Evolutionary conservation across 805 yeast species (phyloP).

Genomic region (Schwanniomyces vanrijiae): DNA sequence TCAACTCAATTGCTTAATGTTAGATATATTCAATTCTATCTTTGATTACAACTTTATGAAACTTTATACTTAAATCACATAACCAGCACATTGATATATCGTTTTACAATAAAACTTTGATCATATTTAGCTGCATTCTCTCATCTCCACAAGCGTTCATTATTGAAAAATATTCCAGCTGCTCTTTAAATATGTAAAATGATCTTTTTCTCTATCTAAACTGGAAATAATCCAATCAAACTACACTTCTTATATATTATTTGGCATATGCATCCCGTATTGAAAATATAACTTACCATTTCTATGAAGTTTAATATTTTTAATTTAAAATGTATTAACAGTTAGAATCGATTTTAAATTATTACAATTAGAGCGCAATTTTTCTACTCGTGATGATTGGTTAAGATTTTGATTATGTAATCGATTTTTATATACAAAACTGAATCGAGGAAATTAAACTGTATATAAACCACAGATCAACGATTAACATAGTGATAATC

Average conservation of each 20-base stretch:
- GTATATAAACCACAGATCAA: not conserved
- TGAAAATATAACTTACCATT: not conserved
- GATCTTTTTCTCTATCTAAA: too few species aligned
- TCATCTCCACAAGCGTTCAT: too few species aligned
- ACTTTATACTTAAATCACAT: too few species aligned
- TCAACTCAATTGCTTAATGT: too few species aligned
- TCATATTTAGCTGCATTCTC: too few species aligned
- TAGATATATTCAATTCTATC: too few species aligned
- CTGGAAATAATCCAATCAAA: too few species aligned
- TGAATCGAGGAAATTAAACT: not conserved
- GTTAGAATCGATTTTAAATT: not conserved
- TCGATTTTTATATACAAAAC: not conserved
- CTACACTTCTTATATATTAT: not conserved
- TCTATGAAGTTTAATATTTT: not conserved
- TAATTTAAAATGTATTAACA: not conserved
- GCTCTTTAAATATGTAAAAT: too few species aligned
- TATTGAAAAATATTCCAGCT: too few species aligned
- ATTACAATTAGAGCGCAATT: slow-evolving; percentile 8
- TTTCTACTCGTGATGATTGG: slow-evolving; percentile 24
- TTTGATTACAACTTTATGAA: too few species aligned
- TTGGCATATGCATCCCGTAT: not conserved
- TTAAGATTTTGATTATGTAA: slow-evolving; percentile 6
- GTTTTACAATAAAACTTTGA: too few species aligned
- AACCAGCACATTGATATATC: too few species aligned
- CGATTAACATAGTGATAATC: not conserved